Base-by-base conservation (phyloP, 1,284 basidiomycete genomes). In the Leccinum pseudoinsigne region DNA sequence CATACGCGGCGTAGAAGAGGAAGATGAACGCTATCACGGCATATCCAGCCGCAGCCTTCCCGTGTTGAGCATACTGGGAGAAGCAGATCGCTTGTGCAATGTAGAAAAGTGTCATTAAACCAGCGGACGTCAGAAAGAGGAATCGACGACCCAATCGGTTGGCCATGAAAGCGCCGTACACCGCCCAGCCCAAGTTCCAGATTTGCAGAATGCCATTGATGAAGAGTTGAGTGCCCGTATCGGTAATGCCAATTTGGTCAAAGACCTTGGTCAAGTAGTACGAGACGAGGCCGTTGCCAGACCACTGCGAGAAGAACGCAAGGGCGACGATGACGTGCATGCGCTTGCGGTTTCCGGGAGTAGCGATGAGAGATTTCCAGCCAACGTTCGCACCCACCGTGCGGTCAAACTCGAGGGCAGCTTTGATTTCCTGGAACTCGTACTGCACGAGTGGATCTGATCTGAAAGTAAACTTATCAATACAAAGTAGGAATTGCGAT, bases 11-110 rank as follows among this genome's bases (percentile, higher is more conserved):
- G 69, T 87, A 90, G 79, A 85, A 90, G 60, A 92, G 72, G 82
- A 90, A 92, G 74, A 92, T 89, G 78, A 91, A 88, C 3, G 84
- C 89, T 66, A 93, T 87, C 74, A 91, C 84, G 9, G 86, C 83
- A 67, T 90, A 83, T 9, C 84, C 88, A 9, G 87, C 84, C 2
- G 74, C 71, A 6, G 74, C 59, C 53, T 71, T 74, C 3, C 76
- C 75, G 23, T 77, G 74, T 40, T 84, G 74, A n/a, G 80, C 80
- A 73, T 84, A 93, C 58, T 83, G 71, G 2, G 88, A 87, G 18
- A 87, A 87, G 75, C 87, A 87, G 61, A 88, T 82, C 1, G 91
- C 93, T 79, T 92, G 90, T 63, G 88, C 72, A 38, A 77, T 80
- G 80, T 88, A 92, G 75, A 88, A 87, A n/a, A 92, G 56, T 18